These are phyloP conservation scores for Hymenoscyphus linearis DNA, from an alignment of 2,329 filamentous ascomycete genomes.

Conservation along the genomic window DNA sequence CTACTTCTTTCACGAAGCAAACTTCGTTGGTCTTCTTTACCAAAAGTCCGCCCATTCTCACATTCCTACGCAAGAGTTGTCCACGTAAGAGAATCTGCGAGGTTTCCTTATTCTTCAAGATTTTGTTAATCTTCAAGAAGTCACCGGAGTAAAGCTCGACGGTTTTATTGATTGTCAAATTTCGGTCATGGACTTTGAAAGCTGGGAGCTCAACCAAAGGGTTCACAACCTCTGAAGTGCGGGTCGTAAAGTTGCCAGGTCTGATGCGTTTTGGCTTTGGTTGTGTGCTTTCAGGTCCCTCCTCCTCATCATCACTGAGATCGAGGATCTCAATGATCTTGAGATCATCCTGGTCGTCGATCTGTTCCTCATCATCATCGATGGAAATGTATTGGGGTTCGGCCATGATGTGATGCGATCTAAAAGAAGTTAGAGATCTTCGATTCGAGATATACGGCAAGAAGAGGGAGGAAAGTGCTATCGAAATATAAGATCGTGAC, in stretches of 20 bases:
- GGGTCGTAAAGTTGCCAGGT: slow-evolving; percentile 6
- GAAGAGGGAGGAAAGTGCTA: background rate
- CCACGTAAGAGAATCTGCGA: slow-evolving; percentile 36
- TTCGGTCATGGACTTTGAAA: background rate
- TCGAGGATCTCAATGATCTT: background rate
- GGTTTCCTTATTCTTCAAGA: slow-evolving; percentile 29
- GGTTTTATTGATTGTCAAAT: slow-evolving; percentile 13
- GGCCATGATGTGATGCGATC: background rate
- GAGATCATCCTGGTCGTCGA: background rate
- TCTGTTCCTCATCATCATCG: background rate
- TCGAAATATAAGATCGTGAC: too few relatives aligned
- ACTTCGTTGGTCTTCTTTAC: slow-evolving; percentile 40
- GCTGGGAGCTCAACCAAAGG: slow-evolving; percentile 35
- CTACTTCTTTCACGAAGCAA: slow-evolving; percentile 35
- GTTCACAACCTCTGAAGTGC: slow-evolving; percentile 17
- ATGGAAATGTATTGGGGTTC: background rate
- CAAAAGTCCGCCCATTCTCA: slow-evolving; percentile 32
- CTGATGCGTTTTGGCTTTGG: background rate
- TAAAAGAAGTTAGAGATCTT: background rate
- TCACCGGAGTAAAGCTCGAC: slow-evolving; percentile 20
- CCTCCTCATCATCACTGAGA: background rate
- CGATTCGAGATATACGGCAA: background rate
- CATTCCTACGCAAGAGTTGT: slow-evolving; percentile 34
- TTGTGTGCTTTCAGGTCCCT: background rate
- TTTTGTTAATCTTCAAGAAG: slow-evolving; percentile 38